phyloP scores from a whole-genome alignment of 176 grass and related monocot genomes.

The Phragmites australis region DNA sequence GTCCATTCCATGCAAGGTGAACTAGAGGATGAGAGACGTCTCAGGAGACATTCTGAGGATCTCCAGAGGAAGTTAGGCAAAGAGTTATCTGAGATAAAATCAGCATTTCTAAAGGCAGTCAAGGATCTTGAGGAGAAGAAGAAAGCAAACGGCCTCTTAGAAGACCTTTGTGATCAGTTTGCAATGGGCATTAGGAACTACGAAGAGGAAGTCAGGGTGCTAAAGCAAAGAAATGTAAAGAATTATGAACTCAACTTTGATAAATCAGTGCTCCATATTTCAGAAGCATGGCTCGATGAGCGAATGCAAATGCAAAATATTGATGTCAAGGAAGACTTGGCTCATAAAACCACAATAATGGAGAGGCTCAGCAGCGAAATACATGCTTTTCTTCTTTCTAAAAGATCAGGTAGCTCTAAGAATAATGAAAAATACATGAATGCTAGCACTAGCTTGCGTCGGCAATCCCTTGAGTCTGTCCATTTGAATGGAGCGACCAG shows the following conservation, averaged over 20 bases:
- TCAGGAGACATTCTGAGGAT: constrained; percentile 61
- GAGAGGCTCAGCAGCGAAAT: constrained; percentile 80
- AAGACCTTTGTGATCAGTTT: constrained; percentile 81
- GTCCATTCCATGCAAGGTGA: constrained; percentile 63
- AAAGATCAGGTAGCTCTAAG: constrained; percentile 31
- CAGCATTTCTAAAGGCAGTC: constrained; percentile 64
- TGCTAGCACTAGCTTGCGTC: constrained; percentile 47
- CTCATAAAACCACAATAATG: constrained; percentile 49
- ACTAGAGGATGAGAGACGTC: constrained; percentile 60
- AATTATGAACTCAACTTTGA: constrained; percentile 63
- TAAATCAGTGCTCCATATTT: constrained; percentile 71
- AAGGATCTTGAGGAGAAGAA: constrained; percentile 79
- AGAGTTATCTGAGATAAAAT: constrained; percentile 76
- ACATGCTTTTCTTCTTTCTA: constrained; percentile 64
- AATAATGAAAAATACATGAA: constrained; percentile 33
- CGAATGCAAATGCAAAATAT: constrained; percentile 83
- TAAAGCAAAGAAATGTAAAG: constrained; percentile 65
- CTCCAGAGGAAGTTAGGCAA: constrained; percentile 70
- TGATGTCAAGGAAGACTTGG: constrained; percentile 39
- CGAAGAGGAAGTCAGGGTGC: constrained; percentile 72
- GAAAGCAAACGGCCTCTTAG: constrained; percentile 63
- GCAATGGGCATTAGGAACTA: constrained; percentile 71
- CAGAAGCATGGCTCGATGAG: constrained; percentile 85
- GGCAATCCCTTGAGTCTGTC: constrained; percentile 80
- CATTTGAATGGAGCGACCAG: constrained; percentile 82